Base-by-base conservation (phyloP, 345 rosid genomes). In the Eucalyptus guilfoylei region DNA sequence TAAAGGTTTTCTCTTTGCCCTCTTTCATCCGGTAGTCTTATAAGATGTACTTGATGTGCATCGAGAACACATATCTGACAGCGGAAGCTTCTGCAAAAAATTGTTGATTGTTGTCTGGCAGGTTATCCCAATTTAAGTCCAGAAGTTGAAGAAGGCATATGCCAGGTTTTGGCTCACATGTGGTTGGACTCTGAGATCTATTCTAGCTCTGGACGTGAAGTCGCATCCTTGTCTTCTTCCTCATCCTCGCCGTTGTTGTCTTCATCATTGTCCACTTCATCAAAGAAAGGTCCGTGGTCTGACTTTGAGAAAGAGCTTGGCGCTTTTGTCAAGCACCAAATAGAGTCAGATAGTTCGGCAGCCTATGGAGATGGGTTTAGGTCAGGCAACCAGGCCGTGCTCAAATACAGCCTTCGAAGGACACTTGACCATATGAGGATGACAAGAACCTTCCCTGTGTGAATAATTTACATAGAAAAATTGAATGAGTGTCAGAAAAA, bases 121-220 rank as follows among this genome's bases (percentile, higher is more conserved):
- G 99, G 99, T 76, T 98, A 94, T 92, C 96, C 97, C 11, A 96
- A 93, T 93, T 94, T 98, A 89, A 91, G 91, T 69, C 99, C 99
- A 69, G 98, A 96, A 86, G 99, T 98, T 11, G 99, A 98, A 94
- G 99, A 97, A 94, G 99, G 99, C 16, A 97, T 98, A 45, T 98
- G 99, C 91, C 99, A 98, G 90, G 99, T 97, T 19, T 89, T 98
- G 91, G 99, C 97, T 55, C 96, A 97, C 90, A 93, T 98, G 99
- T 98, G 99, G 99, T 89, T 98, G 91, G 99, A 97, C 14, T 94
- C 99, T 1, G 99, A 98, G 94, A 95, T 96, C 6, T 96, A 96
- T 86, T 89, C 96, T 21, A 81, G 92, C 52, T 67, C 94, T 5
- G 95, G 95, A 67, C 88, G 90, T 48, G 95, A 91, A 7, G 94